These are phyloP conservation scores for Kewa caespitosa DNA, from an alignment of 179 eudicot genomes.

Conservation along the genomic window DNA sequence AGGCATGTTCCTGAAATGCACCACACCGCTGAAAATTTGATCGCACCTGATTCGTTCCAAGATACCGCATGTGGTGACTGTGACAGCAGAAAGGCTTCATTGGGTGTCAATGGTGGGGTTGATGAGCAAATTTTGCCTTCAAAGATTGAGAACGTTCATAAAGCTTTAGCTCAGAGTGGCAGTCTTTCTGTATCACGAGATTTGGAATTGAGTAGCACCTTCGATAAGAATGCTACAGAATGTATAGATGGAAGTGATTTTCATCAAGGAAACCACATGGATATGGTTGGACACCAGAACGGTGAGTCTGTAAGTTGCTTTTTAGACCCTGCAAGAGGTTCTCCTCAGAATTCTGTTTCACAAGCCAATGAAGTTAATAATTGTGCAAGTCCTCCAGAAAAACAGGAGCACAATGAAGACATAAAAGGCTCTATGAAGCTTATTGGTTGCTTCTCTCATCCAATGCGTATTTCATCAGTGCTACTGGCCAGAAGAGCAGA, in stretches of 20 bases:
- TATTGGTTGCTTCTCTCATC: conserved; percentile 67
- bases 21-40: conserved; percentile 22
- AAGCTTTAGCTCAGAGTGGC: conserved; percentile 27
- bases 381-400: conserved; percentile 16
- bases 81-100: conserved; percentile 17
- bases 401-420: conserved; percentile 25
- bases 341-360: conserved; percentile 17
- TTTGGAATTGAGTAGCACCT: conserved; percentile 19
- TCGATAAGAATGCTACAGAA: conserved; percentile 15
- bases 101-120: conserved; percentile 20
- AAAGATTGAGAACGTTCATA: conserved; percentile 15
- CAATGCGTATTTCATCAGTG: conserved; percentile 60
- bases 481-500: conserved; percentile 47
- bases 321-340: conserved; percentile 27
- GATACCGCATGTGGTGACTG: conserved; percentile 12
- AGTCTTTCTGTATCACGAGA: conserved; percentile 20
- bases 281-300: conserved; percentile 20
- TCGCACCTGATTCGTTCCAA: conserved; percentile 33
- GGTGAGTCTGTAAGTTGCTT: conserved; percentile 24
- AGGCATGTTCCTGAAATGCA: conserved; percentile 29
- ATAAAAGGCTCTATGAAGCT: conserved; percentile 32
- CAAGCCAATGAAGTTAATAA: conserved; percentile 27
- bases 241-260: conserved; percentile 18
- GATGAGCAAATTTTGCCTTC: conserved; percentile 19
- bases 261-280: conserved; percentile 13